phyloP scores from a whole-genome alignment of 176 grass and related monocot genomes.

The Thalia dealbata region DNA sequence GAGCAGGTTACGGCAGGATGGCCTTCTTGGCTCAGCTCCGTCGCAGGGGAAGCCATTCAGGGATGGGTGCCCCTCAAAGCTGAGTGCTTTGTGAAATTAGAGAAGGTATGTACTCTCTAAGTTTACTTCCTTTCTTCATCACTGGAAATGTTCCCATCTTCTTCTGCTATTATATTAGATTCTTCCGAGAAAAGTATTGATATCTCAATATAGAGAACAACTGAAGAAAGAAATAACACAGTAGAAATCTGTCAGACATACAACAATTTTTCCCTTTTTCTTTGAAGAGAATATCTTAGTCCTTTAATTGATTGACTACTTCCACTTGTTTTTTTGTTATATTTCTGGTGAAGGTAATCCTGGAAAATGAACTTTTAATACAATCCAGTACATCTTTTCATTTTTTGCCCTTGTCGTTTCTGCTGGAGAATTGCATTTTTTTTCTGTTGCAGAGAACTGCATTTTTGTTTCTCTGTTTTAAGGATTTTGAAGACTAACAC shows the following conservation, averaged over 20 bases:
- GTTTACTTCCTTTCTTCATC: background rate
- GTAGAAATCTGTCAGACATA: background rate
- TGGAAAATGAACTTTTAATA: background rate
- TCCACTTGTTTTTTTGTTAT: background rate
- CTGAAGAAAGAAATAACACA: background rate
- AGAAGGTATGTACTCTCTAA: conserved; percentile 26
- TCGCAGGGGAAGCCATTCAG: conserved; percentile 80
- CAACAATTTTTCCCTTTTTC: background rate
- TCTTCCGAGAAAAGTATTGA: background rate
- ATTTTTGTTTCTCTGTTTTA: background rate
- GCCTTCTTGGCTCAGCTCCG: conserved; percentile 74
- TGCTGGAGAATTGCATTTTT: background rate
- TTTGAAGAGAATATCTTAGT: background rate
- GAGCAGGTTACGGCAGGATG: conserved; percentile 75
- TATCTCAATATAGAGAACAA: background rate
- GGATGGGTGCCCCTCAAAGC: conserved; percentile 74
- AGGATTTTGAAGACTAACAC: background rate
- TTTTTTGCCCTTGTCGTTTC: background rate
- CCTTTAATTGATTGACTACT: background rate
- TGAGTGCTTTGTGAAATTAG: conserved; percentile 75
- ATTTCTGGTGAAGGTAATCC: background rate
- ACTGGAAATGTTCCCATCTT: background rate
- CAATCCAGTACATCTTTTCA: background rate
- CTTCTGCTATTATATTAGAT: background rate
- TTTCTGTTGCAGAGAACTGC: too few relatives aligned